phyloP scores from a whole-genome alignment of 768 basidiomycete species.

The Tylopilus rubrobrunneus region DNA sequence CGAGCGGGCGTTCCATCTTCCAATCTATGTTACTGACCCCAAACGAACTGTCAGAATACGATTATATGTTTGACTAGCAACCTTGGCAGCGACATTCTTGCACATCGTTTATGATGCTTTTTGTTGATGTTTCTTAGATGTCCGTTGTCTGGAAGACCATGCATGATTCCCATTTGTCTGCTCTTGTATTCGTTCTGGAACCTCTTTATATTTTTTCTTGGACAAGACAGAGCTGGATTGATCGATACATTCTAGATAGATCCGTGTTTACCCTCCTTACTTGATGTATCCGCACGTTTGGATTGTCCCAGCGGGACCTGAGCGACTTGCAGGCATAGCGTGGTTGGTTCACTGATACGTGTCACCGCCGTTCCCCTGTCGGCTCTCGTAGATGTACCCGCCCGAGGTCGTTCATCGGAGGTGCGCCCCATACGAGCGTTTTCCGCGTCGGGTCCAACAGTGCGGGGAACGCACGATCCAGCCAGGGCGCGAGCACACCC shows the following conservation, averaged over 20 bases:
- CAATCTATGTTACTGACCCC: not conserved
- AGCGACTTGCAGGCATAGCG: too few species aligned
- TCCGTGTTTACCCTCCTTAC: too few species aligned
- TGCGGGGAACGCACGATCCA: slow-evolving; percentile 45
- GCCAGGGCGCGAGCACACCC: slow-evolving; percentile 43
- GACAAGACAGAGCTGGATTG: too few species aligned
- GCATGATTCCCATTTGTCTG: not conserved
- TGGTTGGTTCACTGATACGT: not conserved
- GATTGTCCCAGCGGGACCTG: not conserved
- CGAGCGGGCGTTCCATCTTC: not conserved
- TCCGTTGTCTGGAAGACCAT: not conserved
- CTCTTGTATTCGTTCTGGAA: too few species aligned
- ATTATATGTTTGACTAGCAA: slow-evolving; percentile 91
- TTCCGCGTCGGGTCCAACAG: slow-evolving; percentile 58
- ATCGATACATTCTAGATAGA: too few species aligned
- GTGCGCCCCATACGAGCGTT: slow-evolving; percentile 72
- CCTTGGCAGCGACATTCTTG: slow-evolving; percentile 77
- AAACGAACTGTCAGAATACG: slow-evolving; percentile 56
- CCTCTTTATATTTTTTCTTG: too few species aligned
- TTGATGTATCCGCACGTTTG: too few species aligned
- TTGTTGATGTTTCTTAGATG: not conserved
- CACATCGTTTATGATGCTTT: slow-evolving; percentile 38
- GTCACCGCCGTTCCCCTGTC: not conserved
- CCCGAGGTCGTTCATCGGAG: slow-evolving; percentile 60
- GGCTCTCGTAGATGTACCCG: slow-evolving; percentile 29